Conservation (phyloP, 1,139 yeast genomes). For the Saccharomyces hybrid region DNA sequence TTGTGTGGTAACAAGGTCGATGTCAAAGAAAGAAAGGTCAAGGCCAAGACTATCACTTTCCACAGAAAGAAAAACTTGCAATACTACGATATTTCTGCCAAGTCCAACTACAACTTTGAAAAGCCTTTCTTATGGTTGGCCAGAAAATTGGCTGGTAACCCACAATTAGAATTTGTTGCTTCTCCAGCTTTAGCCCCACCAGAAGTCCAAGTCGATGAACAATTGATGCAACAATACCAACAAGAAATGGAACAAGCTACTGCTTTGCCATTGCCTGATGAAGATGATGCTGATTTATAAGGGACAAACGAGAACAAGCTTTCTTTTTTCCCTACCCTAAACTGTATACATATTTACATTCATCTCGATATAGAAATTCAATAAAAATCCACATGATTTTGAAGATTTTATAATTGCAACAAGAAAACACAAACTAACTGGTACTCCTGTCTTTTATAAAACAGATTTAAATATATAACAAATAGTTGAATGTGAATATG, state of each 20-base stretch:
- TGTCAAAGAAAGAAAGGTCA: constrained; percentile 98
- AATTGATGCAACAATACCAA: constrained; percentile 95
- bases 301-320: constrained; percentile 5
- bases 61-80: constrained; percentile 99
- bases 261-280: constrained; percentile 99
- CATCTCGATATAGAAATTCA: constrained; percentile 2
- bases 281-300: constrained; percentile 98
- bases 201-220: constrained; percentile 94
- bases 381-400: not conserved
- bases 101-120: constrained; percentile 98
- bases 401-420: not conserved
- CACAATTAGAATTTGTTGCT: constrained; percentile 95
- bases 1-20: constrained; percentile 99
- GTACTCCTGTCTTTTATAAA: not conserved
- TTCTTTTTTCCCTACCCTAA: constrained; percentile 5
- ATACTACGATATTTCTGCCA: constrained; percentile 98
- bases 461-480: not conserved
- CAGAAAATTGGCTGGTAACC: constrained; percentile 97
- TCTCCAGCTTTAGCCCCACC: constrained; percentile 99
- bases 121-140: constrained; percentile 99
- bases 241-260: constrained; percentile 99
- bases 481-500: not conserved
- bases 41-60: constrained; percentile 99
- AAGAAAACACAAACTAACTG: not conserved
- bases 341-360: constrained; percentile 3